A percentile compares a stretch with the other conserved stretches of the same genome.
phyloP scores from a whole-genome alignment of 306 rosid genomes.

The Hippophae gyantsensis region DNA sequence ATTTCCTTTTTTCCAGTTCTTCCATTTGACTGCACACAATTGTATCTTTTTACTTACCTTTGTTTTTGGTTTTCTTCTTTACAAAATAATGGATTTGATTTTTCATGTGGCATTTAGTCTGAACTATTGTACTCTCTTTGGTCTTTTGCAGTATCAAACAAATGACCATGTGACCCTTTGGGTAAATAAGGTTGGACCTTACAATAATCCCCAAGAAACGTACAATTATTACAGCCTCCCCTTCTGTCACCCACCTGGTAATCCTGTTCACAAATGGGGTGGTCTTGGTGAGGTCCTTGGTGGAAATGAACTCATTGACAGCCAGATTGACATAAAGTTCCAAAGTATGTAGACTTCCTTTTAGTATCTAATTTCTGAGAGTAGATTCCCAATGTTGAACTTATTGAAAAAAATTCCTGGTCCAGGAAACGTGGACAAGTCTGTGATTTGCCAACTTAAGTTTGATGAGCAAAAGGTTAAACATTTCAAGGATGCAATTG shows the following conservation, averaged over 20 bases:
- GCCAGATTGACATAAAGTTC: constrained; percentile 70
- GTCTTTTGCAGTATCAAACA: constrained; percentile 58
- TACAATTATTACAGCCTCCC: constrained; percentile 95
- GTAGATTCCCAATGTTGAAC: constrained; percentile 7
- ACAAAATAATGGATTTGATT: too few species aligned
- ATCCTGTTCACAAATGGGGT: constrained; percentile 90
- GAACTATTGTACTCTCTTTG: too few species aligned
- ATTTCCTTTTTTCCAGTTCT: too few species aligned
- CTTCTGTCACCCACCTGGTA: constrained; percentile 56
- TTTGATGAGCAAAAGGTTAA: constrained; percentile 59
- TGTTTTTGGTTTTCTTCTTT: too few species aligned
- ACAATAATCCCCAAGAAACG: constrained; percentile 97
- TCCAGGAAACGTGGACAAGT: constrained; percentile 71
- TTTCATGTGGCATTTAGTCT: too few species aligned
- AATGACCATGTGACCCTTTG: constrained; percentile 70
- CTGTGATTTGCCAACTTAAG: constrained; percentile 47
- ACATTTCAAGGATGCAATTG: constrained; percentile 91
- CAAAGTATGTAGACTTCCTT: constrained; percentile 37
- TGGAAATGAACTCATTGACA: constrained; percentile 93
- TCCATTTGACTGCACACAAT: too few species aligned
- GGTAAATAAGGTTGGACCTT: constrained; percentile 99
- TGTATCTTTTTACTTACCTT: too few species aligned
- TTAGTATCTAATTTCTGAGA: constrained; percentile 10
- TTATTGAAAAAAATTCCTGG: constrained; percentile 1
- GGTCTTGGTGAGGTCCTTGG: constrained; percentile 99